Evolutionary conservation across 73 alveolate genomes (phyloP), one percentile per base, ranked within the genome.

Genomic region (Urostyla sp.): DNA sequence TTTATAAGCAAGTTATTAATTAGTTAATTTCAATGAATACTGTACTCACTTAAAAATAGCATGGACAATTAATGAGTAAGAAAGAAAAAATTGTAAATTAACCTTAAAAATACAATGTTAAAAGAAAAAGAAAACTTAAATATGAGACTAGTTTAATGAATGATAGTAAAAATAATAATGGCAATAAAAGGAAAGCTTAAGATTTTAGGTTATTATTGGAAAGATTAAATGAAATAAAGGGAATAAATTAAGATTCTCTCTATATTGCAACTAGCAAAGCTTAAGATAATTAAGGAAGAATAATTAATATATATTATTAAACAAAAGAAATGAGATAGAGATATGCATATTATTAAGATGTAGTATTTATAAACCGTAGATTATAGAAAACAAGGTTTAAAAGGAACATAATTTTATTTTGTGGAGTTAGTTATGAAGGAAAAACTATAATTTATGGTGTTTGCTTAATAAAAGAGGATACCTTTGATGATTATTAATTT

Each of bases 361-460:
- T 75, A 23, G 75, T 75, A 5, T 75, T 54, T 53, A 58, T 75
- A 3, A 60, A 75, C 43, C 21, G 80, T 15, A 75, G 88, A 24
- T 21, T 75, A 18, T 32, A 31, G 16, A 63, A 75, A 36, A 75
- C 88, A 16, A 60, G 88, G 24, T 75, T 75, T 48, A 55, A 75
- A 34, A 34, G 75, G 23, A 75, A 54, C 24, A 2, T 75, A 6
- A 75, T 63, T 11, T 69, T 75, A 27, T 48, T 75, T 59, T 55
- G 32, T 13, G 78, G 88, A n/a, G 36, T 75, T 24, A 63, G 59
- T 28, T 48, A 32, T 48, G 75, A 75, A 36, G 88, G 88, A 0
- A 23, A 54, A 15, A 58, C 73, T 3, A 27, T 60, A 11, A 58
- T 75, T 35, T 57, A 18, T 35, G 88, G 76, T 11, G 75, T 75